Evolutionary conservation across 2,329 filamentous ascomycete species (phyloP), one percentile per base, ranked within the genome.

Genomic region (Sporothrix dimorphospora): DNA sequence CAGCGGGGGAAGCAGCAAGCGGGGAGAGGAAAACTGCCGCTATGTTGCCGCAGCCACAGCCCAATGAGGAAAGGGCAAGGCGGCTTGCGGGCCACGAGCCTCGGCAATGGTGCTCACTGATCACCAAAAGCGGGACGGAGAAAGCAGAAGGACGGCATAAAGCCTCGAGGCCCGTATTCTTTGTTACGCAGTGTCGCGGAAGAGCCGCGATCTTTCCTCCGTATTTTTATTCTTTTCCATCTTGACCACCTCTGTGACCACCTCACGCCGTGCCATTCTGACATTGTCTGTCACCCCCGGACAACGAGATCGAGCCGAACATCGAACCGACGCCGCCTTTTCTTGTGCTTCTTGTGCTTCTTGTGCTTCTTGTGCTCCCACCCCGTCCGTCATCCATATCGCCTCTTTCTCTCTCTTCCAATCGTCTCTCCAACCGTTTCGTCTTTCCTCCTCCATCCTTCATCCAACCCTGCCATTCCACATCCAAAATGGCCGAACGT

Each of bases 401-500:
- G 2, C 8, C 11, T 61, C 27, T 59, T 70, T 21, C 38, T 47
- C 1, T 34, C 6, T 45, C 21, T 47, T 40, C 12, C 12, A 40
- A 42, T 21, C 45, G 16, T 55, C 47, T 34, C n/a, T 67, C n/a
- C n/a, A n/a, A n/a, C n/a, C n/a, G n/a, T n/a, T 66, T 14, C 57
- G 14, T 3, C 12, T 19, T 5, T 3, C 47, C 27, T 65, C 6
- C 7, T 40, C 55, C n/a, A 24, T 7, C 27, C 21, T 14, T 16
- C 40, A 40, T 51, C 67, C 4, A n/a, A n/a, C n/a, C n/a, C n/a
- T n/a, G n/a, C 38, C 16, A 53, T 53, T 53, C 27, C 63, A 21
- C 49, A 45, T 45, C 40, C 71, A 73, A 47, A 53, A 75, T 93
- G 77, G 88, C 90, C 74, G 93, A 97, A 85, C 90, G 94, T 83